Evolutionary conservation across 163 green algal genomes (phyloP), one percentile per base, ranked within the genome.

Genomic region (Smithsoniella earleae): DNA sequence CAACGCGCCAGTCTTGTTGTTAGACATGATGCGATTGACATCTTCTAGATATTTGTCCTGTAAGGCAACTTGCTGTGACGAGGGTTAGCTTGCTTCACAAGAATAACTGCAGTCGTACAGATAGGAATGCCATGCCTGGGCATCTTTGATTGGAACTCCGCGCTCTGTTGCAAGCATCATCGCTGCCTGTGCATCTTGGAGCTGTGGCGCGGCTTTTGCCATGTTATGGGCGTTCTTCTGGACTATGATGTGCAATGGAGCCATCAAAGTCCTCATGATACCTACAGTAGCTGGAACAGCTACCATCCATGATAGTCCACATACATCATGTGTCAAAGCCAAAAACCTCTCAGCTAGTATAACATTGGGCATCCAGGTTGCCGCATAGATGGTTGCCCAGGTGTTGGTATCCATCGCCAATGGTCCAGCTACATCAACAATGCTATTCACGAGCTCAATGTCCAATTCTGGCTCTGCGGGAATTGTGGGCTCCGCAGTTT

Each of bases 161-260:
- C 58, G 58, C 1, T 69, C 58, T 5, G 43, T 69, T 40, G 58
- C 10, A 30, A 69, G n/a, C 58, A 69, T 69, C 58, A 69, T 69
- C 4, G 31, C 16, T 13, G 18, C 0, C 34, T 69, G 58, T 36
- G 58, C 58, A 69, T 69, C 58, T 34, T 69, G 58, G 1, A 69
- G 10, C 58, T 40, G 40, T 34, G 58, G 58, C 6, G 20, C 5
- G 31, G 58, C 58, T 34, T 69, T 69, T 30, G 58, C 31, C 58
- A 69, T 69, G 1, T 69, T 69, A 1, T 40, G 25, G 0, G n/a
- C 58, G 40, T 30, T 34, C 8, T 18, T 34, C 25, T 38, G 20
- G 10, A 33, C 31, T 16, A 69, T 36, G 58, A 69, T 69, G 5
- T 43, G 25, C 27, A 69, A 34, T 34, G 58, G 58, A 16, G 58